Evolutionary conservation across 768 basidiomycete genomes (phyloP).

Genomic region (Lentinula boryana): DNA sequence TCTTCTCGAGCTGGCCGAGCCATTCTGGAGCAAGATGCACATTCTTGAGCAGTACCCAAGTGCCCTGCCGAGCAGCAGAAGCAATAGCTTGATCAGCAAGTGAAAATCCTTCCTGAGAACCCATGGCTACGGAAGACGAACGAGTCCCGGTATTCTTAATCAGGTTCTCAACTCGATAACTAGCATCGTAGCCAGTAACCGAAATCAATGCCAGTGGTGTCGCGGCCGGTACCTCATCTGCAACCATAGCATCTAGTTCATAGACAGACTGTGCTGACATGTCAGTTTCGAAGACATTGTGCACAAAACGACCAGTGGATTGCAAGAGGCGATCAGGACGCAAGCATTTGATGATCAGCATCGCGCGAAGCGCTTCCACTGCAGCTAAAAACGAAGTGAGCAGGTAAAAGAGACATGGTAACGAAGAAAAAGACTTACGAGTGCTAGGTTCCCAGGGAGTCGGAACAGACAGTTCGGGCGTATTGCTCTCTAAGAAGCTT

Average conservation of each 20-base stretch:
- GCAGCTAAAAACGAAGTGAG: slow-evolving; percentile 41
- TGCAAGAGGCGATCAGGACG: slow-evolving; percentile 89
- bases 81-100: slow-evolving; percentile 96
- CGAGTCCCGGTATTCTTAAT: slow-evolving; percentile 71
- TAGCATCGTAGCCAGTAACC: slow-evolving; percentile 97
- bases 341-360: slow-evolving; percentile 84
- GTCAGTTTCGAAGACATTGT: slow-evolving; percentile 72
- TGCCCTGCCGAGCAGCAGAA: slow-evolving; percentile 84
- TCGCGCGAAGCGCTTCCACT: slow-evolving; percentile 65
- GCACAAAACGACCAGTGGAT: slow-evolving; percentile 71
- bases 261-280: slow-evolving; percentile 69
- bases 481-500: slow-evolving; percentile 58
- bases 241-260: slow-evolving; percentile 73
- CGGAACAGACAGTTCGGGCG: slow-evolving; percentile 69
- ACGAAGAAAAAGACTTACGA: slow-evolving; percentile 43
- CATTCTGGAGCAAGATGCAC: slow-evolving; percentile 94
- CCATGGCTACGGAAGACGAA: slow-evolving; percentile 94
- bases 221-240: slow-evolving; percentile 69
- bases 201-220: slow-evolving; percentile 90
- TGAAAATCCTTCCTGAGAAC: slow-evolving; percentile 95
- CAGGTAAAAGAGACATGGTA: slow-evolving; percentile 3
- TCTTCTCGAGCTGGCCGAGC: slow-evolving; percentile 95
- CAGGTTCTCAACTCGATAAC: slow-evolving; percentile 88
- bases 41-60: slow-evolving; percentile 97
- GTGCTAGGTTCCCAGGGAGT: slow-evolving; percentile 72